Base-by-base conservation (phyloP, 2,329 filamentous ascomycete genomes). In the Colletotrichum cordylinicola region DNA sequence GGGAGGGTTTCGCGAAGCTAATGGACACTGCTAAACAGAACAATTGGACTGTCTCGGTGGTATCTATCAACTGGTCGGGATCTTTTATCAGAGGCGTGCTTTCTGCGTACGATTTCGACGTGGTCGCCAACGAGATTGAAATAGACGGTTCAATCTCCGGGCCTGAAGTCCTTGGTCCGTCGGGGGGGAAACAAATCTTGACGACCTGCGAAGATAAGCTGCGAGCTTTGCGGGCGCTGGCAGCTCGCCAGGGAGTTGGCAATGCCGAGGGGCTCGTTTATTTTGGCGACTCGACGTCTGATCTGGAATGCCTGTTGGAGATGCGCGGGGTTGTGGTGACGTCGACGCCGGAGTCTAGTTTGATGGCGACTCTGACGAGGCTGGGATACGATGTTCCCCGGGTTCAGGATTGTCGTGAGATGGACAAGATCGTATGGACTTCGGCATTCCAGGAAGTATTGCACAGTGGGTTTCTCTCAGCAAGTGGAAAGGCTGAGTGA, bases 211-310 rank as follows among this genome's bases (percentile, higher is more conserved):
- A 80, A 8, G 89, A 91, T 80, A 91, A 91, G 82, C 78, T 86
- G 21, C 81, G 83, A 13, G 87, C 84, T 4, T 79, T 90, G 74
- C 70, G 80, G n/a, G 78, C 81, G 8, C 77, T 86, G 58, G 74
- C 79, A 37, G 76, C 61, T 37, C 70, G 70, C 8, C 79, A 79
- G n/a, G 62, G 64, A 9, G 67, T 70, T 15, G 29, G 64, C 10
- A 77, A 80, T 6, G 77, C 72, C 2, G 71, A 78, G 71, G 79
- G 75, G 8, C 80, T 84, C n/a, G 80, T 90, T n/a, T 92, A 92
- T 82, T 87, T 91, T 80, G 90, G 90, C 9, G 90, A 92, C 80
- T 91, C 90, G 33, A 86, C 86, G 3, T 91, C 90, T 2, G 90
- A 92, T 79, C 81, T 92, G 72, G 87, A 88, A 79, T 92, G 90